Base-by-base conservation (phyloP, 75 land plant genomes). In the Sequoiadendron giganteum region DNA sequence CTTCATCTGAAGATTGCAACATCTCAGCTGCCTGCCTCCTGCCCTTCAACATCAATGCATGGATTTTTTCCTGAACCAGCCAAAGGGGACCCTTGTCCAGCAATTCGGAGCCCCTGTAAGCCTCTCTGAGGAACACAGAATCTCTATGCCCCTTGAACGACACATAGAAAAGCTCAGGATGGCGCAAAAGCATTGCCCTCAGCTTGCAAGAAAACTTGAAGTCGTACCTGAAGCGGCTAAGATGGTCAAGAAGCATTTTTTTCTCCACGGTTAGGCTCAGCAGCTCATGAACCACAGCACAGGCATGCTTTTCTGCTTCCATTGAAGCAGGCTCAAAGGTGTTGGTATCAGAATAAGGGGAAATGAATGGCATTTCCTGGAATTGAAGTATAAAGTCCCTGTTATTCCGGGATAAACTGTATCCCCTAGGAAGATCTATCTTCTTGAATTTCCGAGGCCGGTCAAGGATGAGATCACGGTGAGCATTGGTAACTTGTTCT, bases 81-180 rank as follows among this genome's bases (percentile, higher is more conserved):
- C 93, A 78, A 39, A 90, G 79, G 15, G 94, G 95, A 45, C 95
- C 97, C 86, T 93, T 93, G 83, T 92, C 93, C 73, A 93, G 38
- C 68, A 97, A 88, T 28, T 48, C 77, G 40, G 96, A 93, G 14
- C 93, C 95, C 88, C 90, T 91, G 90, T 92, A 97, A 4, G 90
- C 98, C 84, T 96, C 99, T 90, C 97, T 92, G 86, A 97, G 82
- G 87, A 96, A 94, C 40, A 95, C 97, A 77, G 98, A 94, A 87
- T 97, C 93, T 40, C 97, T 89, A 65, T 78, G 84, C 86, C 98
- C 99, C 89, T 95, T 95, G 43, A 91, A 83, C 39, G 97, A 96
- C 85, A 96, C 98, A 86, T 96, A 97, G 86, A 97, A 97, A 81
- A 94, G 87, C 92, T 97, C 97, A 5, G 98, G 99, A 82, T 97